Percentiles rank a stretch among this genome's conserved stretches.
Evolutionary conservation across 805 yeast genomes (phyloP).

Genomic region (Limtongia smithiae): DNA sequence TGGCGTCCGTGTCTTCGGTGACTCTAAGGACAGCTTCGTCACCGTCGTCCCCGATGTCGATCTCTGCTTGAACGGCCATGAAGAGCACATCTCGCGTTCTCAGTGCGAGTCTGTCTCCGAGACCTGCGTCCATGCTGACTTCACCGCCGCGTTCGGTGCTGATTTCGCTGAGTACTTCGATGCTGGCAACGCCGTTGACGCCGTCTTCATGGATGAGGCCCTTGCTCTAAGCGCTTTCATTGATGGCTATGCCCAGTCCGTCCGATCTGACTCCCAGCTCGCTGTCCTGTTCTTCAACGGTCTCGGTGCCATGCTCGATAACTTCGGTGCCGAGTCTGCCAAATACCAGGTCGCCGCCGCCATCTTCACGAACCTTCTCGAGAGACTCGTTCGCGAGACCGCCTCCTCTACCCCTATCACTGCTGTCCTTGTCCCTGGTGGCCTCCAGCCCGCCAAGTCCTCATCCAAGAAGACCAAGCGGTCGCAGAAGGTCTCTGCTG

Average conservation of each 20-base stretch:
- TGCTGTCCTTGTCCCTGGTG: conserved; percentile 27
- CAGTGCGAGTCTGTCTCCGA: conserved; percentile 23
- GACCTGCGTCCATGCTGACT: conserved; percentile 16
- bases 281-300: conserved; percentile 27
- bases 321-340: conserved; percentile 26
- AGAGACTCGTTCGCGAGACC: conserved; percentile 28
- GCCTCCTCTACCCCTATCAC: conserved; percentile 26
- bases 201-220: conserved; percentile 29
- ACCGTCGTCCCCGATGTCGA: conserved; percentile 30
- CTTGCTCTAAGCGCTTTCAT: conserved; percentile 27
- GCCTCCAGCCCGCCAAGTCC: conserved; percentile 5
- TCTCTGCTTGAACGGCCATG: conserved; percentile 25
- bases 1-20: conserved; percentile 22
- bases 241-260: conserved; percentile 22
- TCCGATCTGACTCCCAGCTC: conserved; percentile 26
- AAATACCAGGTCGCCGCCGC: conserved; percentile 26
- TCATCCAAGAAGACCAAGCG: conserved; percentile 29
- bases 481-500: not conserved
- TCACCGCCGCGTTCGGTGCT: conserved; percentile 18
- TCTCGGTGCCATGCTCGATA: conserved; percentile 18
- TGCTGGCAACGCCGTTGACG: conserved; percentile 22
- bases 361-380: conserved; percentile 25
- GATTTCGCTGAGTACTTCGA: conserved; percentile 20
- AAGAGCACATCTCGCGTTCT: conserved; percentile 24
- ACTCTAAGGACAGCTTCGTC: conserved; percentile 21